Conservation (phyloP, 2,329 filamentous ascomycete species). For the Sporothrix humicola region DNA sequence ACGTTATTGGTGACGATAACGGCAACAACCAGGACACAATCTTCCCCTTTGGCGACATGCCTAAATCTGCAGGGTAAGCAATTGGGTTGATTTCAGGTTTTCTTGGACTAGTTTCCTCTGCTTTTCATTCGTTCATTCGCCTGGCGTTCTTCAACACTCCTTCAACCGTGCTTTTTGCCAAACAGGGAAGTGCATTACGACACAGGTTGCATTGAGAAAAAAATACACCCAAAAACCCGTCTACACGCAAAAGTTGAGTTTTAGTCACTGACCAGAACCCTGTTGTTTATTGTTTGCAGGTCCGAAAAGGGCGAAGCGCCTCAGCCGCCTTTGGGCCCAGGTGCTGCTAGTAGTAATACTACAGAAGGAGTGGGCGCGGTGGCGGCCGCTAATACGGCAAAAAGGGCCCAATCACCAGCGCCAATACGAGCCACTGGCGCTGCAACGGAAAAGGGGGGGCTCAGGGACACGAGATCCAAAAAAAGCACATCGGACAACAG, state of each 20-base stretch:
- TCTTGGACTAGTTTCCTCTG: not conserved
- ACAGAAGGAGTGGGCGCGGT: slow-evolving; percentile 11
- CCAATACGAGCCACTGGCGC: slow-evolving; percentile 34
- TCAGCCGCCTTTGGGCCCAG: slow-evolving; percentile 10
- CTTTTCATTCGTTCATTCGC: not conserved
- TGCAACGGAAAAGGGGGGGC: slow-evolving; percentile 33
- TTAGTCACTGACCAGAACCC: slow-evolving; percentile 15
- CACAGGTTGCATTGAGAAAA: slow-evolving; percentile 6
- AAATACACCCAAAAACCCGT: not conserved
- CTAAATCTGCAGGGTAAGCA: slow-evolving; percentile 25
- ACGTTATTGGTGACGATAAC: not conserved
- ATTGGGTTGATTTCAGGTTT: not conserved
- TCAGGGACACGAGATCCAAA: slow-evolving; percentile 30
- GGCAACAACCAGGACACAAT: slow-evolving; percentile 12
- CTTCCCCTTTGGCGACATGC: slow-evolving; percentile 3
- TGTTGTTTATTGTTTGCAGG: slow-evolving; percentile 25
- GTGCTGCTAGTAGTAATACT: not conserved
- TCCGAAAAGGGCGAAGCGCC: slow-evolving; percentile 32
- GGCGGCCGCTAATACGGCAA: slow-evolving; percentile 22
- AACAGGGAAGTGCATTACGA: slow-evolving; percentile 5
- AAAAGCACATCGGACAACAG: slow-evolving; percentile 19
- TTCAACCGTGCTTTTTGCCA: slow-evolving; percentile 9
- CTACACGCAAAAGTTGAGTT: not conserved
- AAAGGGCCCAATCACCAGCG: slow-evolving; percentile 33
- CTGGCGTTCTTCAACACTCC: not conserved